phyloP scores from a whole-genome alignment of 108 stramenopile genomes.

The Thalassiosira profunda region DNA sequence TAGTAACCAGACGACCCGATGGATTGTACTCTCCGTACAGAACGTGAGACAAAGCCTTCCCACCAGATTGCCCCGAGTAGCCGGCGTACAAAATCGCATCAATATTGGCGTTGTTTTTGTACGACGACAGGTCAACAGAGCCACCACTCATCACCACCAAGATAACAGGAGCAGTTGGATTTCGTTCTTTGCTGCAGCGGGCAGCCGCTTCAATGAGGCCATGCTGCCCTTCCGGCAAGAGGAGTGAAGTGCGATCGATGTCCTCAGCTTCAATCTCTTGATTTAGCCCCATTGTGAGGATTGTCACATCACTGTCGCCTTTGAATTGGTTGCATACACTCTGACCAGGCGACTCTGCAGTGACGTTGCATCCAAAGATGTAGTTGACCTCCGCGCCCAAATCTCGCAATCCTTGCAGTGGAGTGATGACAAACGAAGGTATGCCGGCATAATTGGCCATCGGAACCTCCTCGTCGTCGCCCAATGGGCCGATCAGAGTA shows the following conservation, averaged over 20 bases:
- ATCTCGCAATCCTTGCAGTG: conserved; percentile 37
- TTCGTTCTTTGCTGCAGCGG: neutral
- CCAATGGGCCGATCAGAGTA: conserved; percentile 58
- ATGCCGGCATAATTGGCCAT: conserved; percentile 52
- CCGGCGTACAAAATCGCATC: conserved; percentile 46
- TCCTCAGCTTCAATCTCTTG: conserved; percentile 54
- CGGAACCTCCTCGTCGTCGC: conserved; percentile 29
- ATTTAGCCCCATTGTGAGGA: conserved; percentile 51
- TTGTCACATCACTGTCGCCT: conserved; percentile 27
- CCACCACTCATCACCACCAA: conserved; percentile 23
- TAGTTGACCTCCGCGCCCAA: conserved; percentile 14
- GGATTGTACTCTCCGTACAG: conserved; percentile 59
- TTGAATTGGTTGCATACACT: too few species aligned
- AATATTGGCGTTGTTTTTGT: conserved; percentile 39
- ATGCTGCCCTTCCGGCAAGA: conserved; percentile 53
- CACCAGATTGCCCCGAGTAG: conserved; percentile 24
- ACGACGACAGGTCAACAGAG: conserved; percentile 18
- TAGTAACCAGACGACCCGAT: conserved; percentile 52
- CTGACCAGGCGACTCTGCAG: too few species aligned
- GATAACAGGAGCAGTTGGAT: conserved; percentile 8
- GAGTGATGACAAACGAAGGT: neutral
- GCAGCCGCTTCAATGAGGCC: conserved; percentile 20
- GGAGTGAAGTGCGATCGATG: conserved; percentile 42
- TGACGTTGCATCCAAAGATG: conserved; percentile 1
- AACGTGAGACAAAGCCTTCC: conserved; percentile 42